Conservation (phyloP, 441 rosid species). For the Populus hybrid region DNA sequence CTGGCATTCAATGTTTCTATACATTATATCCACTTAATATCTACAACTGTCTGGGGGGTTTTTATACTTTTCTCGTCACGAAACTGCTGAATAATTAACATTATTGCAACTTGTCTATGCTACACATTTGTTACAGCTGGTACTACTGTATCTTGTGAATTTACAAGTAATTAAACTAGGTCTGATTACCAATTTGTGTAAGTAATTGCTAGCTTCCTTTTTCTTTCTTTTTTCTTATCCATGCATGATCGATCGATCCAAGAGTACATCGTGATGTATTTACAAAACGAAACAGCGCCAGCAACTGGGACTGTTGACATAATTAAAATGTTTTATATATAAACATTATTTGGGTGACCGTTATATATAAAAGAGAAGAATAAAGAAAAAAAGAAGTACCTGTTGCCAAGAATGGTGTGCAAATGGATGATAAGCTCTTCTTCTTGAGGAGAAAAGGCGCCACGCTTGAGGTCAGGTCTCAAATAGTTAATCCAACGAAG, state of each 20-base stretch:
- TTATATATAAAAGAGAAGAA: background rate
- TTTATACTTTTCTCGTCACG: background rate
- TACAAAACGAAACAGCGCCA: background rate
- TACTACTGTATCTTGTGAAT: background rate
- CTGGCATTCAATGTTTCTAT: background rate
- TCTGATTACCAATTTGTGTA: background rate
- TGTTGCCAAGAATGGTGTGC: conserved; percentile 88
- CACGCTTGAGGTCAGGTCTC: conserved; percentile 91
- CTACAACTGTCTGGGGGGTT: background rate
- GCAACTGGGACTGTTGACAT: background rate
- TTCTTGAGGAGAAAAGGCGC: conserved; percentile 79
- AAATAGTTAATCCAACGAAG: conserved; percentile 93
- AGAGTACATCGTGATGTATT: background rate
- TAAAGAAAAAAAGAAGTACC: conserved; percentile 31
- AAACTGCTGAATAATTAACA: background rate
- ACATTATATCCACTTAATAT: background rate
- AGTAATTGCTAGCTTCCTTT: background rate
- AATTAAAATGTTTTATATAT: background rate
- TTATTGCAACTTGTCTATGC: background rate
- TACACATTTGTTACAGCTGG: background rate
- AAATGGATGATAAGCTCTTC: conserved; percentile 77
- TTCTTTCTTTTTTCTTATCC: background rate
- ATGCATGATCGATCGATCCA: background rate
- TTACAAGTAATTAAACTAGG: background rate
- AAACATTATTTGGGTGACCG: background rate